Evolutionary conservation across 2,329 filamentous ascomycete species (phyloP), one percentile per base, ranked within the genome.

Genomic region (Aspergillus neoniger): DNA sequence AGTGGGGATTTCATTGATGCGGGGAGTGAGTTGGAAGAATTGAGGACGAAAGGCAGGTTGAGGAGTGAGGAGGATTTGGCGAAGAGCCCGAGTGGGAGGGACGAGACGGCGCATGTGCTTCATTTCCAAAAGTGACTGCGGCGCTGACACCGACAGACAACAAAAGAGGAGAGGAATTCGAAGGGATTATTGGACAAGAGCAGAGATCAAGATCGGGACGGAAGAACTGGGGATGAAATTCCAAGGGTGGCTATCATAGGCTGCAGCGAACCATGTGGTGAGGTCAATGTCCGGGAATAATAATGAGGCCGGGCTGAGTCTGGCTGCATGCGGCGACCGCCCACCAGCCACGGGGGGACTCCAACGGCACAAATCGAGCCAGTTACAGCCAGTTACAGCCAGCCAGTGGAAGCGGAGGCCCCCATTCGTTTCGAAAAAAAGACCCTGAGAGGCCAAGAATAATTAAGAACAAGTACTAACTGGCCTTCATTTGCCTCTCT

Each of bases 81-180:
- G 72, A 55, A 75, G 63, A 17, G 69, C 70, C 51, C 73, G 72
- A 52, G 72, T 68, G 10, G 70, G 70, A 6, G 72, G 74, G 43
- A 72, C 57, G 61, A 76, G 68, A 47, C 71, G 66, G 55, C 74
- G 72, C 30, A 67, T 69, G 59, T 74, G 72, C 57, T 69, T 73
- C 74, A 76, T 76, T 17, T 58, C 67, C 59, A 30, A 28, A 7
- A 14, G 47, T 48, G 30, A n/a, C 36, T 36, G n/a, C 15, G n/a
- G 14, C 43, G 39, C n/a, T 38, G 15, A 41, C 48, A 41, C 48
- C 44, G 23, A 32, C 49, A 17, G 28, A 32, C 49, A 17, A 48
- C 25, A 12, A 1, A 8, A 30, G 7, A 10, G 47, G 44, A 3
- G 56, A 4, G 30, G 12, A 12, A 14, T 49, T 14, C 8, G 25